These are phyloP conservation scores for Sphagnurus paluster DNA, from an alignment of 1,284 basidiomycete species.

Conservation along the genomic window DNA sequence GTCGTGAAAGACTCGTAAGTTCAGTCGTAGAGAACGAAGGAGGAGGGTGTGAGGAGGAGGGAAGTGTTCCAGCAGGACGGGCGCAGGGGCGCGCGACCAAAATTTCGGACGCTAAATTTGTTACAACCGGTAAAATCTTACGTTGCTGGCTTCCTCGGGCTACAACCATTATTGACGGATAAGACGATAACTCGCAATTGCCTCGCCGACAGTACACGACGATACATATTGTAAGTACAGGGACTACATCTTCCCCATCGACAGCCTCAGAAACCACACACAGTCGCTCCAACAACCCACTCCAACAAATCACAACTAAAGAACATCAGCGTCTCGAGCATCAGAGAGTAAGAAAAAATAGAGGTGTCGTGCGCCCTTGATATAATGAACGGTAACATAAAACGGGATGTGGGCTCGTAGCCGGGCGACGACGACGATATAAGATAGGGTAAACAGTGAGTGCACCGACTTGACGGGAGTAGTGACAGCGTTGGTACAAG, in stretches of 20 bases:
- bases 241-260: slow-evolving; percentile 2
- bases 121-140: background rate
- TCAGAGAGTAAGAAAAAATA: slow-evolving; percentile 13
- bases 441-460: slow-evolving; percentile 11
- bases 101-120: background rate
- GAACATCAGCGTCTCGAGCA: slow-evolving; percentile 13
- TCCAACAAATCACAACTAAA: slow-evolving; percentile 2
- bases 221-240: slow-evolving; percentile 8
- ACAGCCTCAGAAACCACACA: slow-evolving; percentile 4
- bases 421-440: slow-evolving; percentile 18
- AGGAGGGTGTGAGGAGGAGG: background rate
- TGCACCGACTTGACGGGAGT: background rate
- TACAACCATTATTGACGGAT: background rate
- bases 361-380: slow-evolving; percentile 15
- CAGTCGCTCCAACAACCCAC: slow-evolving; percentile 11
- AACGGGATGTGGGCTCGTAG: slow-evolving; percentile 4
- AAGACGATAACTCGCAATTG: slow-evolving; percentile 7
- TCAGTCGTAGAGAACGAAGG: background rate
- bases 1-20: background rate
- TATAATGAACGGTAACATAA: slow-evolving; percentile 21
- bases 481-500: slow-evolving; percentile 18
- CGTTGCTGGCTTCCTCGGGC: background rate
- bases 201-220: slow-evolving; percentile 5
- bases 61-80: background rate
- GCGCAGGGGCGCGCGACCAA: background rate